Evolutionary conservation across 768 basidiomycete genomes (phyloP).

Genomic region (Pleurotus platypus): DNA sequence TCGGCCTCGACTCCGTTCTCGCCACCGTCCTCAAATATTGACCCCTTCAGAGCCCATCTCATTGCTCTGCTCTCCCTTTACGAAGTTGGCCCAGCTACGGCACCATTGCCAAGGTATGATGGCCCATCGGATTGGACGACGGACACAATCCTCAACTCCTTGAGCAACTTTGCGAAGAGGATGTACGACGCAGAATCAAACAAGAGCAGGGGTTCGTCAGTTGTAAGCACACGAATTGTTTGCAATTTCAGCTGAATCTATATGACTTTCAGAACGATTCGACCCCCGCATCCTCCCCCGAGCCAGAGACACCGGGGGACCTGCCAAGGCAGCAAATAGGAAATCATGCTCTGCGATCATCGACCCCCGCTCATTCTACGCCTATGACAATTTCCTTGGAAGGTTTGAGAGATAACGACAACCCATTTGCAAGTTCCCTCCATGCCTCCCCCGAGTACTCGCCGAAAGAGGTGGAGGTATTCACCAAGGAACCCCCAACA

Average conservation of each 20-base stretch:
- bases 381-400: slow-evolving; percentile 39
- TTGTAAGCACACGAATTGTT: too few relatives aligned
- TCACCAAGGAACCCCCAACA: background rate
- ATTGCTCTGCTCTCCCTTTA: slow-evolving; percentile 51
- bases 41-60: slow-evolving; percentile 49
- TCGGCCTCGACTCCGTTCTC: background rate
- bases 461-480: background rate
- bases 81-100: slow-evolving; percentile 42
- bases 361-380: slow-evolving; percentile 9
- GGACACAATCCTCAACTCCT: slow-evolving; percentile 45
- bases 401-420: slow-evolving; percentile 27
- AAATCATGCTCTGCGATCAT: background rate
- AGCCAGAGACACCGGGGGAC: slow-evolving; percentile 3
- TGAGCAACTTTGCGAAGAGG: slow-evolving; percentile 40
- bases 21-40: slow-evolving; percentile 23
- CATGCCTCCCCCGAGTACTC: slow-evolving; percentile 17
- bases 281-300: slow-evolving; percentile 1
- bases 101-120: slow-evolving; percentile 42
- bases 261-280: background rate
- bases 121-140: slow-evolving; percentile 53
- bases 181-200: slow-evolving; percentile 47
- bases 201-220: too few relatives aligned
- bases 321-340: background rate
- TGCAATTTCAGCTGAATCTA: too few relatives aligned
- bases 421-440: slow-evolving; percentile 20